Percentiles rank a stretch among this genome's conserved stretches.
These are phyloP conservation scores for Cajanus cajan DNA, from an alignment of 306 rosid species.

Conservation along the genomic window DNA sequence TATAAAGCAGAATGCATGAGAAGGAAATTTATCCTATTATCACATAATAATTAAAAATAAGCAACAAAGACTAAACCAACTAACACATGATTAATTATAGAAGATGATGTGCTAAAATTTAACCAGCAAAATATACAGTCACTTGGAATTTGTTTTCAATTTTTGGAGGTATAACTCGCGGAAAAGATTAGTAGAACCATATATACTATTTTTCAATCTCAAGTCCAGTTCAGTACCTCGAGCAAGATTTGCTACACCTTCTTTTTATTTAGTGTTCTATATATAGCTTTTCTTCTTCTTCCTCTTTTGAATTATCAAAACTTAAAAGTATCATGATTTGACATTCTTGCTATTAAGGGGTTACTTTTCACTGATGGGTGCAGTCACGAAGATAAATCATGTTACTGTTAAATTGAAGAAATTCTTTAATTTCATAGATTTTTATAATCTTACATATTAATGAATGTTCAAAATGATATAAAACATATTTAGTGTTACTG, in stretches of 20 bases:
- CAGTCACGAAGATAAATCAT: not conserved
- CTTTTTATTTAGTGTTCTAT: not conserved
- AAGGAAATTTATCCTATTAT: no score
- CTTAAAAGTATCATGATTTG: not conserved
- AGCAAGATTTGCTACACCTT: conserved; percentile 9
- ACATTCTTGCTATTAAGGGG: not conserved
- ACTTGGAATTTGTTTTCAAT: not conserved
- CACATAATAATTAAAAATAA: no score
- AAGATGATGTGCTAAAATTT: not conserved
- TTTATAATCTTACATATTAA: not conserved
- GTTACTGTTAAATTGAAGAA: not conserved
- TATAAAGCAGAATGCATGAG: no score
- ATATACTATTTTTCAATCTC: not conserved
- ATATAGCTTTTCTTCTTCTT: not conserved
- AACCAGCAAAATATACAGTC: not conserved
- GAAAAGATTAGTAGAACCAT: not conserved
- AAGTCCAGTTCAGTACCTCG: conserved; percentile 5
- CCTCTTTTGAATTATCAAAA: not conserved
- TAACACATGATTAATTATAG: no score
- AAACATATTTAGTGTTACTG: no score
- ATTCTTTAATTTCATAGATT: not conserved
- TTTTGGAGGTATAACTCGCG: not conserved
- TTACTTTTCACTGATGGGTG: not conserved
- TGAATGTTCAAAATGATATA: not conserved
- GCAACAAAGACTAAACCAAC: no score